A percentile compares a stretch with the other conserved stretches of the same genome.
phyloP scores from a whole-genome alignment of 148 eudicot species.

The Selenicereus undatus region DNA sequence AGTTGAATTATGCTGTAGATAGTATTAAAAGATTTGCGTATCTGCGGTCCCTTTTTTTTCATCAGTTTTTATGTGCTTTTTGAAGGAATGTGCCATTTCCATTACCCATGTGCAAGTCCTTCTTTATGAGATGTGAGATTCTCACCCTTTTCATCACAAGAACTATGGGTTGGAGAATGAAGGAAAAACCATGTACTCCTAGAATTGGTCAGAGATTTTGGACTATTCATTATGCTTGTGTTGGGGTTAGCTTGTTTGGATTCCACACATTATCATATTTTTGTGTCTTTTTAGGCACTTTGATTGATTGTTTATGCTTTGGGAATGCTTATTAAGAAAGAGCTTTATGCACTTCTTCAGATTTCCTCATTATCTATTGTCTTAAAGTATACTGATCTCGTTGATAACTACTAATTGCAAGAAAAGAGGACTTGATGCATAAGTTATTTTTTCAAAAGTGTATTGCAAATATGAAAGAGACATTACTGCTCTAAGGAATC shows the following conservation, averaged over 20 bases:
- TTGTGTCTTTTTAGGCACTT: constrained; percentile 1
- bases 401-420: background rate
- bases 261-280: background rate
- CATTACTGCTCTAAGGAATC: background rate
- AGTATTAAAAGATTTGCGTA: constrained; percentile 12
- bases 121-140: background rate
- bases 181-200: background rate
- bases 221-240: constrained; percentile 9
- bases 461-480: too few relatives aligned
- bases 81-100: background rate
- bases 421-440: background rate
- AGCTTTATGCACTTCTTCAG: constrained; percentile 1
- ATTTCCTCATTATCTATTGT: background rate
- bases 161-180: constrained; percentile 1
- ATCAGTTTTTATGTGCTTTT: background rate
- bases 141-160: background rate
- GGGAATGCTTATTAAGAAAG: background rate
- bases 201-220: constrained; percentile 14
- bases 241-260: constrained; percentile 18
- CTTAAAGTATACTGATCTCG: background rate
- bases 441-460: background rate
- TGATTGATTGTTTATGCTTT: constrained; percentile 6
- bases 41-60: constrained; percentile 13
- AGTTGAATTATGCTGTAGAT: constrained; percentile 9
- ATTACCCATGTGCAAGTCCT: constrained; percentile 4